Percentiles rank a stretch among this genome's conserved stretches.
Evolutionary conservation across 169 alveolate genomes (phyloP).

Genomic region (Plasmodium falciparum): DNA sequence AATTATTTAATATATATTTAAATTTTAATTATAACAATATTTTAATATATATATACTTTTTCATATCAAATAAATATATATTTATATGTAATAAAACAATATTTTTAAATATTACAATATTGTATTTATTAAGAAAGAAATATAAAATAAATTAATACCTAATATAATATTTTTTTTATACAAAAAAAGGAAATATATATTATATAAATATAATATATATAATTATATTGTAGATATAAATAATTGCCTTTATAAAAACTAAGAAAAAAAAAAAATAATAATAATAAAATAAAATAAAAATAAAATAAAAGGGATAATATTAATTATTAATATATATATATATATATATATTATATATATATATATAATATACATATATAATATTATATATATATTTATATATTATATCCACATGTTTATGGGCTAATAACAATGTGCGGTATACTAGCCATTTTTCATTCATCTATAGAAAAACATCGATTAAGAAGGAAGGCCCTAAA

Average conservation of each 20-base stretch:
- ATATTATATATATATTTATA: background rate
- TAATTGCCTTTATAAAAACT: background rate
- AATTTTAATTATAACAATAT: no score
- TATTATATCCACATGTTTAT: background rate
- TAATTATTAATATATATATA: background rate
- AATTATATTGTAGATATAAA: background rate
- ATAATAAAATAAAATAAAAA: no score
- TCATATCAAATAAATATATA: no score
- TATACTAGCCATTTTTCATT: constrained; percentile 65
- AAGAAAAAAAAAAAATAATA: background rate
- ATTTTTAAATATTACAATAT: no score
- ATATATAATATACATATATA: no score
- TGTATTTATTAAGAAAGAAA: no score
- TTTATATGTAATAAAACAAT: no score
- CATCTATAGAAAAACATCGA: constrained; percentile 51
- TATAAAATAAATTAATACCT: no score
- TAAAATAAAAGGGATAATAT: no score
- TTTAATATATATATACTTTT: no score
- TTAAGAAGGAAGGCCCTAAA: constrained; percentile 71
- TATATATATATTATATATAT: background rate
- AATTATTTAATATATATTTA: no score
- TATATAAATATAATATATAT: constrained; percentile 3
- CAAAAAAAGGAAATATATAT: constrained; percentile 1
- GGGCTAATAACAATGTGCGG: constrained; percentile 40
- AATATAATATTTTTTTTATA: no score